Conservation (phyloP, 768 basidiomycete genomes). For the Lactarius evosmus region DNA sequence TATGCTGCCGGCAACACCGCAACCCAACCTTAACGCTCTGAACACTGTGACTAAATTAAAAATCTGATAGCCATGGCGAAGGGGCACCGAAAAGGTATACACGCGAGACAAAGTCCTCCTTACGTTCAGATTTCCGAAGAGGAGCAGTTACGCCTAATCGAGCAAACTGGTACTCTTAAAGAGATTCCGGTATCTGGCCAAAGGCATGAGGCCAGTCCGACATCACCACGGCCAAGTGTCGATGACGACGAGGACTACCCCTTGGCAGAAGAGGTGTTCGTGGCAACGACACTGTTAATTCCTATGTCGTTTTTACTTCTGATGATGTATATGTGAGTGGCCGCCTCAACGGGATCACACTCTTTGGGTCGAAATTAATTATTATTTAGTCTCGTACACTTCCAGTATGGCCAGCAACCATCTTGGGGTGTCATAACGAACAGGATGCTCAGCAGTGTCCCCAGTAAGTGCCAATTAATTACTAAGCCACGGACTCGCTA, state of each 20-base stretch:
- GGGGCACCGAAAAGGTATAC: constrained; percentile 5
- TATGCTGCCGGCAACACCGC: too few species aligned
- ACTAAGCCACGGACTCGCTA: not conserved
- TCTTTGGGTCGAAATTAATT: not conserved
- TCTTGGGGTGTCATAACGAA: constrained; percentile 47
- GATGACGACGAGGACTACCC: constrained; percentile 41
- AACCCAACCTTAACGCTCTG: not conserved
- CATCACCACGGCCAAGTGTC: constrained; percentile 4
- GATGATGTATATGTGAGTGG: constrained; percentile 80
- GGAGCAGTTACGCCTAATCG: constrained; percentile 26
- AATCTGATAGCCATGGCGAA: constrained; percentile 13
- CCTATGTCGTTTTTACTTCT: constrained; percentile 73
- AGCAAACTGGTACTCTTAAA: constrained; percentile 40
- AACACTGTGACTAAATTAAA: not conserved
- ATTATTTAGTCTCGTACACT: constrained; percentile 69
- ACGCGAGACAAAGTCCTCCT: not conserved
- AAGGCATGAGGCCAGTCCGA: not conserved
- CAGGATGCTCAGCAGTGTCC: constrained; percentile 61
- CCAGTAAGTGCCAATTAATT: constrained; percentile 49
- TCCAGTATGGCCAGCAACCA: constrained; percentile 68
- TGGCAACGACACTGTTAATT: constrained; percentile 59
- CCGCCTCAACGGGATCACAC: not conserved
- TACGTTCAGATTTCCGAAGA: constrained; percentile 22
- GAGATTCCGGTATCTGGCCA: constrained; percentile 30
- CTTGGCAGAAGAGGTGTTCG: constrained; percentile 67